Evolutionary conservation across 2,329 filamentous ascomycete species (phyloP).

Genomic region (Aspergillus fischeri): DNA sequence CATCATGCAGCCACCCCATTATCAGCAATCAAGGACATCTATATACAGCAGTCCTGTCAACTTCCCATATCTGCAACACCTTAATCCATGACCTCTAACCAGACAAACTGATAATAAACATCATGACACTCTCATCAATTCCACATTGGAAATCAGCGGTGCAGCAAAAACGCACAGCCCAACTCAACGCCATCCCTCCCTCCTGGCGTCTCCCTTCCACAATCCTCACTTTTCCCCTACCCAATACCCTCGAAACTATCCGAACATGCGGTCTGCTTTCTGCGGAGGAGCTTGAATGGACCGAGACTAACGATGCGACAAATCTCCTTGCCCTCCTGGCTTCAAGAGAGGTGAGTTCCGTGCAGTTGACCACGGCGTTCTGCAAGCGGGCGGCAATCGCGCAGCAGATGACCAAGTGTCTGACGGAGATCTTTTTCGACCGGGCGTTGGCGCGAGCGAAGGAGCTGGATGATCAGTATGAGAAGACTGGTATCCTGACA

Average conservation of each 20-base stretch:
- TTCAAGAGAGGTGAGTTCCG: conserved; percentile 5
- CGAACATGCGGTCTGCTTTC: conserved; percentile 17
- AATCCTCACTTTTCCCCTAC: conserved; percentile 1
- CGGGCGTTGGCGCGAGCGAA: conserved; percentile 49
- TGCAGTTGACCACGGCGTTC: conserved; percentile 17
- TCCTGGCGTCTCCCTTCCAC: conserved; percentile 18
- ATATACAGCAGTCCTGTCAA: background rate
- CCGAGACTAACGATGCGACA: conserved; percentile 16
- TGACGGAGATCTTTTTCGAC: conserved; percentile 46
- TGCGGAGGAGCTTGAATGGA: conserved; percentile 18
- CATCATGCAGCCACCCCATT: background rate
- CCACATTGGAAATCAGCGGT: conserved; percentile 20
- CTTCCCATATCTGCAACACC: background rate
- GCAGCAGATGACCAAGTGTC: conserved; percentile 17
- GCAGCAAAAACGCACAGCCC: conserved; percentile 16
- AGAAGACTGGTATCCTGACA: conserved; percentile 44
- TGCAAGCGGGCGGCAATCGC: conserved; percentile 18
- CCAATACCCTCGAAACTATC: conserved; percentile 16
- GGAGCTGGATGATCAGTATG: conserved; percentile 49
- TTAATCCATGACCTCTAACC: background rate
- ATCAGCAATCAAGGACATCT: background rate
- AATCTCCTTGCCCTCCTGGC: conserved; percentile 14
- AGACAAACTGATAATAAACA: background rate
- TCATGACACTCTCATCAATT: conserved; percentile 5
- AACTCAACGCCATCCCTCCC: conserved; percentile 17